These are phyloP conservation scores for Loxodes magnus DNA, from an alignment of 73 alveolate genomes.

Conservation along the genomic window DNA sequence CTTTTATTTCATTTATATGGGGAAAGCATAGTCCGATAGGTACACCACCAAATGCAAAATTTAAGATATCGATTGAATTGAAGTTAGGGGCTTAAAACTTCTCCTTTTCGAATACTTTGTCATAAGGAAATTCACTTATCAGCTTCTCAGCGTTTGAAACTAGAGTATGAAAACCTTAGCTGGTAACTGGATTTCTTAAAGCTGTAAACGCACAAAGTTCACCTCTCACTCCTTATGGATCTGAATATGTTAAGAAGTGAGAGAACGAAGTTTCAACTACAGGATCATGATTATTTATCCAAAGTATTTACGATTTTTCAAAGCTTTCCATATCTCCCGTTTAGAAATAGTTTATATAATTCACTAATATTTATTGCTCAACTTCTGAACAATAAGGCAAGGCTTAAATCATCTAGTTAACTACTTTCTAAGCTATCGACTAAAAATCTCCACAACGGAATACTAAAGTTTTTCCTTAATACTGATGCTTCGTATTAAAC, in stretches of 20 bases:
- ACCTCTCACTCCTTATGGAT: constrained; percentile 85
- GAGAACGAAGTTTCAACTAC: constrained; percentile 68
- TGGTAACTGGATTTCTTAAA: constrained; percentile 62
- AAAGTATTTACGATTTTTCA: constrained; percentile 54
- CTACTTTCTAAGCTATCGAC: constrained; percentile 43
- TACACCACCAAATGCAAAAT: constrained; percentile 71
- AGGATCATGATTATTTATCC: constrained; percentile 66
- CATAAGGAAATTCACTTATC: constrained; percentile 85
- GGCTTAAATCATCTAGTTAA: constrained; percentile 42
- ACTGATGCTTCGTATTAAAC: too few species aligned
- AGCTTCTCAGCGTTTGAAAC: constrained; percentile 61
- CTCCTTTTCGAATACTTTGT: constrained; percentile 80
- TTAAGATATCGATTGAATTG: constrained; percentile 73
- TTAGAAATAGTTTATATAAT: constrained; percentile 49
- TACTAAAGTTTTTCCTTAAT: too few species aligned
- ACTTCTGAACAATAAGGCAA: constrained; percentile 37
- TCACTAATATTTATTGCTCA: constrained; percentile 37
- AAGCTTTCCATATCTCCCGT: constrained; percentile 58
- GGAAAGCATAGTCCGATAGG: constrained; percentile 93
- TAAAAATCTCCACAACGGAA: constrained; percentile 83
- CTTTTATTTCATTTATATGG: constrained; percentile 79
- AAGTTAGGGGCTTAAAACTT: constrained; percentile 64
- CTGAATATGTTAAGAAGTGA: constrained; percentile 69
- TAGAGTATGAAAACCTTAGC: constrained; percentile 47
- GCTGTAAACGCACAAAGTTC: constrained; percentile 82